A percentile compares a stretch with the other conserved stretches of the same genome.
Conservation (phyloP, 345 rosid species). For the Populus alba region DNA sequence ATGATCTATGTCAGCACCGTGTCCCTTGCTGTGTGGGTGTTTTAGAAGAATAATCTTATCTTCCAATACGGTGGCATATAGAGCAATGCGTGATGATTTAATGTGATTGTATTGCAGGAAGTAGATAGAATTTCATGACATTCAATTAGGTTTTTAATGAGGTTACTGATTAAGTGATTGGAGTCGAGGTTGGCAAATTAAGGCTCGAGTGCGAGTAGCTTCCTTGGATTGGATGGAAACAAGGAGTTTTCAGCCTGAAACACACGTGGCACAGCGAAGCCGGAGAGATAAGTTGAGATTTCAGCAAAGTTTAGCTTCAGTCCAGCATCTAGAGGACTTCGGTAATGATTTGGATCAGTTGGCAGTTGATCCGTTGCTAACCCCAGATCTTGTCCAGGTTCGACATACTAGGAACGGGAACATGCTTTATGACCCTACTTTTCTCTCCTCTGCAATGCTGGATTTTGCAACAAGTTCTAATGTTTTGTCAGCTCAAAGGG, state of each 20-base stretch:
- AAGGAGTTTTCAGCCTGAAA: conserved; percentile 30
- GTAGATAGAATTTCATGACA: neutral
- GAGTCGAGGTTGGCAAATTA: neutral
- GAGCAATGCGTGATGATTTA: neutral
- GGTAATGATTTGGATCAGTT: conserved; percentile 23
- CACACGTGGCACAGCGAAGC: conserved; percentile 56
- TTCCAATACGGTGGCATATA: neutral
- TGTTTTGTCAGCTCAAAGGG: neutral
- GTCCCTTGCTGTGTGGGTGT: neutral
- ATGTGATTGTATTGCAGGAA: neutral
- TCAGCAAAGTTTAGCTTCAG: conserved; percentile 21
- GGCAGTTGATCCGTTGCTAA: conserved; percentile 15
- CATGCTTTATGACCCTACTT: conserved; percentile 19
- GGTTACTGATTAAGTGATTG: neutral
- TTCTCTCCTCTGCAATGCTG: conserved; percentile 22
- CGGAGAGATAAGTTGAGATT: conserved; percentile 48
- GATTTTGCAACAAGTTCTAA: conserved; percentile 11
- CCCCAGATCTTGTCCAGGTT: conserved; percentile 34
- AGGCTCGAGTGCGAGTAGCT: neutral
- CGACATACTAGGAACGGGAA: conserved; percentile 15
- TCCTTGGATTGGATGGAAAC: conserved; percentile 30
- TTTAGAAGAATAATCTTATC: neutral
- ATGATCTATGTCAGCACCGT: neutral
- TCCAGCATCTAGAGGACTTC: conserved; percentile 16
- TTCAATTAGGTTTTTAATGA: neutral